Evolutionary conservation across 2,329 filamentous ascomycete genomes (phyloP).

Genomic region (Ophiostoma novo-ulmi): DNA sequence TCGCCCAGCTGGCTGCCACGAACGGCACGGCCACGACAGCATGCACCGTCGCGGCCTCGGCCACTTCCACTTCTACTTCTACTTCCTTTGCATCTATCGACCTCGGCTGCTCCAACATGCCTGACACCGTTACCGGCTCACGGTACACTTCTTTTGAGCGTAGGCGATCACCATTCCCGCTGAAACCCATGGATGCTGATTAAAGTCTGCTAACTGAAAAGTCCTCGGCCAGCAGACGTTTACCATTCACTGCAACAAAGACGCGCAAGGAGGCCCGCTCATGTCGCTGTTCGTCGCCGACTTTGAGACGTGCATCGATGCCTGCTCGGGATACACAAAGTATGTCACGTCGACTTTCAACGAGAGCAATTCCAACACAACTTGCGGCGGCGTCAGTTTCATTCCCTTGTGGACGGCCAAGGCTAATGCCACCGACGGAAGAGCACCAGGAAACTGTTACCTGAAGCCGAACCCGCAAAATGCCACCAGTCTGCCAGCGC

Average conservation of each 20-base stretch:
- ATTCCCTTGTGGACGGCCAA: slow-evolving; percentile 43
- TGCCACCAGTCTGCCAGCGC: slow-evolving; percentile 30
- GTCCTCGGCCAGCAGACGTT: slow-evolving; percentile 38
- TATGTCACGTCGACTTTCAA: slow-evolving; percentile 29
- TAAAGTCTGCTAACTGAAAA: slow-evolving; percentile 26
- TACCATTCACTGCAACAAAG: slow-evolving; percentile 42
- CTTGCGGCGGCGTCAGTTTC: slow-evolving; percentile 39
- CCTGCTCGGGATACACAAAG: slow-evolving; percentile 40
- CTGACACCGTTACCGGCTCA: slow-evolving; percentile 36
- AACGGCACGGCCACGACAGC: neutral
- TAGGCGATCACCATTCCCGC: slow-evolving; percentile 29
- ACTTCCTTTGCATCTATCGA: slow-evolving; percentile 35
- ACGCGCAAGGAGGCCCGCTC: slow-evolving; percentile 38
- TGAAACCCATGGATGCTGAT: neutral
- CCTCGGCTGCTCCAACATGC: slow-evolving; percentile 38
- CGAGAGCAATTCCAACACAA: slow-evolving; percentile 32
- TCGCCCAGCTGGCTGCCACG: neutral
- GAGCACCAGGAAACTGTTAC: slow-evolving; percentile 44
- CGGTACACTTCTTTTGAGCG: slow-evolving; percentile 38
- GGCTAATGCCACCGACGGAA: slow-evolving; percentile 32
- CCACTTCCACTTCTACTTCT: slow-evolving; percentile 23
- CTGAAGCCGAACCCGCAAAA: slow-evolving; percentile 40
- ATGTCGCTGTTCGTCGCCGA: slow-evolving; percentile 41
- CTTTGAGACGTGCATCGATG: slow-evolving; percentile 45
- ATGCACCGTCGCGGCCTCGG: too few species aligned